These are phyloP conservation scores for Fusarium camptoceras DNA, from an alignment of 2,329 filamentous ascomycete species.

Conservation along the genomic window DNA sequence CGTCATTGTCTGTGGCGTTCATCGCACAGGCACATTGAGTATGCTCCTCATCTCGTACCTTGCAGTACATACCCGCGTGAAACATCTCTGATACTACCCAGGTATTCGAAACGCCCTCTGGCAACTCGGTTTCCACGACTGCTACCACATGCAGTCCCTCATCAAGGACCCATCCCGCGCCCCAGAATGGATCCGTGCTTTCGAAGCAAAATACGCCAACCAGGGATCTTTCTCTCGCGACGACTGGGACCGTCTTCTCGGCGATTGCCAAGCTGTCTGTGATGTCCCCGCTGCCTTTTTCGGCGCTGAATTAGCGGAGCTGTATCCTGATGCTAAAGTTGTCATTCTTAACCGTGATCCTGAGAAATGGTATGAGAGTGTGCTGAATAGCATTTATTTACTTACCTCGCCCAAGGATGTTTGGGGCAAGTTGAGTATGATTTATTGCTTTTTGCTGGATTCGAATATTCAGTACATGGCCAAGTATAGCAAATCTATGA, in stretches of 20 bases:
- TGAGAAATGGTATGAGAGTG: slow-evolving; percentile 51
- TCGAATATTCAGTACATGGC: slow-evolving; percentile 39
- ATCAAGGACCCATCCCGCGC: slow-evolving; percentile 44
- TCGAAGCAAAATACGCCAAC: slow-evolving; percentile 50
- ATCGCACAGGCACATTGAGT: slow-evolving; percentile 56
- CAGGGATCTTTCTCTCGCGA: slow-evolving; percentile 49
- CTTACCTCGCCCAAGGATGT: slow-evolving; percentile 42
- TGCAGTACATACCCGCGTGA: slow-evolving; percentile 11
- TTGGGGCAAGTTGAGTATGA: slow-evolving; percentile 42
- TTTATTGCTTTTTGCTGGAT: slow-evolving; percentile 50
- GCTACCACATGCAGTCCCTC: slow-evolving; percentile 53
- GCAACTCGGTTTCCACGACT: slow-evolving; percentile 53
- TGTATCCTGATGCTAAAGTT: slow-evolving; percentile 53
- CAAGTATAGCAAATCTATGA: slow-evolving; percentile 47
- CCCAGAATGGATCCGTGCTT: slow-evolving; percentile 49
- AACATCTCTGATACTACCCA: slow-evolving; percentile 30
- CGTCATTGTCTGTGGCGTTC: slow-evolving; percentile 55
- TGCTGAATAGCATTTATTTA: slow-evolving; percentile 48
- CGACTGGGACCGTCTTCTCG: slow-evolving; percentile 61
- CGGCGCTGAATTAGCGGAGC: slow-evolving; percentile 51
- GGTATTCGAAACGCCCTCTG: slow-evolving; percentile 51
- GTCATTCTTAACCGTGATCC: slow-evolving; percentile 55
- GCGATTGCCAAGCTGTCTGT: slow-evolving; percentile 62
- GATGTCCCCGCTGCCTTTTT: slow-evolving; percentile 68
- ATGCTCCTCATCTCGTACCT: slow-evolving; percentile 26